A percentile compares a stretch with the other conserved stretches of the same genome.
Evolutionary conservation across 1,139 yeast species (phyloP).

Genomic region (Debaryomyces sp.): DNA sequence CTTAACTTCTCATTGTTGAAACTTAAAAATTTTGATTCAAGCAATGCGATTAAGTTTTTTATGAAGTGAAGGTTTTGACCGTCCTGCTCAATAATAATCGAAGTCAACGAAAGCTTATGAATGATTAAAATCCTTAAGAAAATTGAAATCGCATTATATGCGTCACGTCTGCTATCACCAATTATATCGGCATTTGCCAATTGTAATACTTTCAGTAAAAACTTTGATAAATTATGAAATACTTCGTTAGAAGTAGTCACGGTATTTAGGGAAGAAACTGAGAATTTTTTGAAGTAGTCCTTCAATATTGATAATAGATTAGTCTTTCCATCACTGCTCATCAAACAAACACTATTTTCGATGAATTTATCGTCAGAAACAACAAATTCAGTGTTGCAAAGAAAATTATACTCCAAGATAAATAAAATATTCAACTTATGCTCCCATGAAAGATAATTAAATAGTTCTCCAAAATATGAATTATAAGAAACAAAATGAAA

Average conservation of each 20-base stretch:
- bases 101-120: conserved; percentile 49
- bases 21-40: conserved; percentile 43
- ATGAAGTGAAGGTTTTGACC: conserved; percentile 40
- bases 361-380: neutral
- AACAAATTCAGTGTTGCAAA: conserved; percentile 20
- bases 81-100: conserved; percentile 33
- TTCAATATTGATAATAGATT: conserved; percentile 33
- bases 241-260: conserved; percentile 24
- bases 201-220: conserved; percentile 21
- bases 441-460: conserved; percentile 34
- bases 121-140: conserved; percentile 62
- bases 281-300: conserved; percentile 44
- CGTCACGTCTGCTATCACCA: conserved; percentile 12
- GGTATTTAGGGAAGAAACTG: conserved; percentile 28
- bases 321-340: conserved; percentile 4
- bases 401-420: conserved; percentile 31
- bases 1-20: conserved; percentile 52
- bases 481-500: conserved; percentile 39
- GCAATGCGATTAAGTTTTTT: conserved; percentile 47
- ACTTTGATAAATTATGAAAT: conserved; percentile 22
- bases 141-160: conserved; percentile 34
- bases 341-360: conserved; percentile 12
- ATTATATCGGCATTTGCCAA: conserved; percentile 15
- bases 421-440: conserved; percentile 31
- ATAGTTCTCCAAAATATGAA: conserved; percentile 47